Base-by-base conservation (phyloP, 257 asterid species). In the Solanum clarkiae region DNA sequence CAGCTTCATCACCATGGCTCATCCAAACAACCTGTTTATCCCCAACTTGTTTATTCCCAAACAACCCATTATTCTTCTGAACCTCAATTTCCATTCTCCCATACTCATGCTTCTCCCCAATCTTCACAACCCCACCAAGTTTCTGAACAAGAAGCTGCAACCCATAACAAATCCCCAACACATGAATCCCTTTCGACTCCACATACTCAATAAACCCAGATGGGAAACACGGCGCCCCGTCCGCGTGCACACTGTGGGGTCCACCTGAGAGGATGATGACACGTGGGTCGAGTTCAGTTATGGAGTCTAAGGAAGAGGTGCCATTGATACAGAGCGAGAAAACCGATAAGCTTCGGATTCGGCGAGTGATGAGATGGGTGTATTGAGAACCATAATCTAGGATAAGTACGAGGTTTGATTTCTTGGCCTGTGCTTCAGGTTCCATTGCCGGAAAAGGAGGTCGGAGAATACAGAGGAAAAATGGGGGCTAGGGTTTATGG, bases 1-100 rank as follows among this genome's bases (percentile, higher is more conserved):
- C 97, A 7, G 98, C 98, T 90, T 95, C 98, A 16, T 97, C 99
- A 4, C 99, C 98, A 53, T 97, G 99, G 84, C 99, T 97, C 99
- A 97, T 97, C 99, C 99, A 97, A 87, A 95, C 98, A 24, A 89
- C 91, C 88, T 97, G 99, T 86, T 85, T 90, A 84, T 93, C 98
- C 85, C 98, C 99, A 85, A 88, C 83, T 4, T 26, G 63, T 86
- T 86, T 91, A 86, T 92, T 87, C 91, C 97, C 98, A 91, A 93
- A 97, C 84, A 97, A 81, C 20, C 93, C 96, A 29, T 14, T 0
- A 10, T 16, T 87, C 84, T 87, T 87, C 49, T 40, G 87, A 29
- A 97, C 97, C 86, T 82, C 97, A 84, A 97, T 93, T 71, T 90
- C 97, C 99, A 95, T 97, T 87, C 98, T 90, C 32, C 99, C 99